phyloP scores from a whole-genome alignment of 2,329 filamentous ascomycete genomes.

The Penicillium italicum region DNA sequence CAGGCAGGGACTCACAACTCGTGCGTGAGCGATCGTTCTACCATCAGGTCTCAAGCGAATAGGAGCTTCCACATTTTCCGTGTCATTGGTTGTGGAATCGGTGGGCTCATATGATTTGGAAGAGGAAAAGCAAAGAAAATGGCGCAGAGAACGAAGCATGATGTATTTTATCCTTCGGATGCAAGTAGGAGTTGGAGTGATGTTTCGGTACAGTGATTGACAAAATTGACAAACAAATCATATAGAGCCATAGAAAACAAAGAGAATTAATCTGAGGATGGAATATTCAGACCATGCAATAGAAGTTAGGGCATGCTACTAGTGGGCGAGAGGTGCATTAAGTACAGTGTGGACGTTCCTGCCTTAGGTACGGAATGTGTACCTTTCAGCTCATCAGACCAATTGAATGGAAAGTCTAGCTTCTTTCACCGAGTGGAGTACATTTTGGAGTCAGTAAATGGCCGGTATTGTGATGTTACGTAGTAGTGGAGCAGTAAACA shows the following conservation, averaged over 20 bases:
- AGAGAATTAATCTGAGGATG: background rate
- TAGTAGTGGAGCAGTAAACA: background rate
- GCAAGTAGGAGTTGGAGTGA: background rate
- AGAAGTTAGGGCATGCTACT: background rate
- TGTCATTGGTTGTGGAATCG: background rate
- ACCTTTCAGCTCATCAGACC: background rate
- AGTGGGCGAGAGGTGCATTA: background rate
- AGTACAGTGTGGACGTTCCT: background rate
- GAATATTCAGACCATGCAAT: background rate
- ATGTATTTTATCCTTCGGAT: background rate
- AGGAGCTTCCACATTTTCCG: background rate
- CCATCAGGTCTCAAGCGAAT: conserved; percentile 8
- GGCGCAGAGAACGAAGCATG: conserved; percentile 15
- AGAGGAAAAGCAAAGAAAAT: conserved; percentile 20
- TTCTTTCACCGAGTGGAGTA: background rate
- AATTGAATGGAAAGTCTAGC: background rate
- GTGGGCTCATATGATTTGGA: background rate
- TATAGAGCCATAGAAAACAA: background rate
- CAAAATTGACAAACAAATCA: background rate
- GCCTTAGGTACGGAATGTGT: background rate
- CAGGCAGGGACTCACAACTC: background rate
- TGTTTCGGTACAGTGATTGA: background rate
- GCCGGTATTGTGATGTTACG: background rate
- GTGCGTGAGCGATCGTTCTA: background rate
- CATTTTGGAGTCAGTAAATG: background rate